These are phyloP conservation scores for Imleria badia DNA, from an alignment of 768 basidiomycete species.

Conservation along the genomic window DNA sequence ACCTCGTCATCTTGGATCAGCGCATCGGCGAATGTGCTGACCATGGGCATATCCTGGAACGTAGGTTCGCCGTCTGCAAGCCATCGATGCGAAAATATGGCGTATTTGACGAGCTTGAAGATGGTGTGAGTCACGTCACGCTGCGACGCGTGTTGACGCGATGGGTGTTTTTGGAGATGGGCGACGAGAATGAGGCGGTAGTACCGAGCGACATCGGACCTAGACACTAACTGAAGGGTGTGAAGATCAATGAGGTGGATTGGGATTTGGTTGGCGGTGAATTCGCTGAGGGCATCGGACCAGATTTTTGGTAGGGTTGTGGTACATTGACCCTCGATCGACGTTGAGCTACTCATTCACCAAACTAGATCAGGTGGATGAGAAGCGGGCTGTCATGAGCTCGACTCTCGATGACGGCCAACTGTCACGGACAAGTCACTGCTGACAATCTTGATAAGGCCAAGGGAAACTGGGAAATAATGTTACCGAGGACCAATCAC, in stretches of 20 bases:
- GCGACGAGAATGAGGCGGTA: constrained; percentile 4
- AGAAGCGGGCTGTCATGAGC: too few species aligned
- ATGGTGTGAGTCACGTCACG: not conserved
- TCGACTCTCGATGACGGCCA: too few species aligned
- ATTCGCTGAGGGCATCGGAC: constrained; percentile 3
- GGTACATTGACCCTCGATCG: not conserved
- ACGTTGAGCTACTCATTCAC: not conserved
- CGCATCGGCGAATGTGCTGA: not conserved
- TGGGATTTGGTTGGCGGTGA: constrained; percentile 12
- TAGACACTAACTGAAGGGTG: constrained; percentile 6
- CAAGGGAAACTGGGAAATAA: too few species aligned
- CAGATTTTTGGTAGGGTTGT: not conserved
- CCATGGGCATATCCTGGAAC: constrained; percentile 7
- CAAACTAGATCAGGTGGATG: not conserved
- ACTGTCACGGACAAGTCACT: not conserved
- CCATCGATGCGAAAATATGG: constrained; percentile 18
- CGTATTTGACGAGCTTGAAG: constrained; percentile 9
- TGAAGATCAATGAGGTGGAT: constrained; percentile 11
- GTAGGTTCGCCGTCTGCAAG: constrained; percentile 11
- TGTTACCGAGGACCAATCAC: not conserved
- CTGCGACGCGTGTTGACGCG: not conserved
- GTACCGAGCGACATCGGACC: not conserved
- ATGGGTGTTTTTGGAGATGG: constrained; percentile 7
- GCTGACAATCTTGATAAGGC: not conserved
- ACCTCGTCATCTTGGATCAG: constrained; percentile 4